These are phyloP conservation scores for Boletus rubescentipes DNA, from an alignment of 768 basidiomycete genomes.

Conservation along the genomic window DNA sequence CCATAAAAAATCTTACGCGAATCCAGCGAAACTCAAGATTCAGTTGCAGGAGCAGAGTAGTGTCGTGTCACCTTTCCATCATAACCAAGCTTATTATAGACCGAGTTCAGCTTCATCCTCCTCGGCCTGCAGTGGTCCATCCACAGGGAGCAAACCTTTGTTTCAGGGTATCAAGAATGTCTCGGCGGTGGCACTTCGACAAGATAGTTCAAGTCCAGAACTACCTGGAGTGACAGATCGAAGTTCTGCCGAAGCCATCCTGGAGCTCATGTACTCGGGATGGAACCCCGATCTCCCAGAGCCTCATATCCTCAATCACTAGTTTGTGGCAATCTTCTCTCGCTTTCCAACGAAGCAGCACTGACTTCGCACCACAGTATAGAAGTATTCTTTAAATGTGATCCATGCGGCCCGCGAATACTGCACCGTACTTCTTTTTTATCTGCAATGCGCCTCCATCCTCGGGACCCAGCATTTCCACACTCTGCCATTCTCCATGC, in stretches of 20 bases:
- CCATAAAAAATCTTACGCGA: conserved; percentile 10
- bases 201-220: conserved; percentile 53
- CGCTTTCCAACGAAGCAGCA: not conserved
- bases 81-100: conserved; percentile 18
- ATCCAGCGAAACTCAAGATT: conserved; percentile 59
- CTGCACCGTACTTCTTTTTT: conserved; percentile 81
- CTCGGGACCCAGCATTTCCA: conserved; percentile 80
- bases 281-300: conserved; percentile 88
- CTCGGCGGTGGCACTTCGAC: conserved; percentile 30
- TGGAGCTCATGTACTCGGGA: conserved; percentile 70
- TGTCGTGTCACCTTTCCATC: conserved; percentile 23
- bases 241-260: conserved; percentile 49
- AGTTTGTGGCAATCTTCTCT: conserved; percentile 47
- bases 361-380: conserved; percentile 48
- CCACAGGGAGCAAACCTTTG: conserved; percentile 4
- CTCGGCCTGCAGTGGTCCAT: conserved; percentile 14
- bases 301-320: conserved; percentile 68
- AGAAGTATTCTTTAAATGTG: conserved; percentile 85
- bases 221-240: conserved; percentile 37
- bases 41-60: conserved; percentile 57
- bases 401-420: conserved; percentile 83
- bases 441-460: conserved; percentile 75
- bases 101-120: conserved; percentile 26
- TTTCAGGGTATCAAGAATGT: conserved; percentile 2
- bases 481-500: conserved; percentile 90